phyloP scores from a whole-genome alignment of 2,329 filamentous ascomycete genomes.

The Epichloe aotearoae region DNA sequence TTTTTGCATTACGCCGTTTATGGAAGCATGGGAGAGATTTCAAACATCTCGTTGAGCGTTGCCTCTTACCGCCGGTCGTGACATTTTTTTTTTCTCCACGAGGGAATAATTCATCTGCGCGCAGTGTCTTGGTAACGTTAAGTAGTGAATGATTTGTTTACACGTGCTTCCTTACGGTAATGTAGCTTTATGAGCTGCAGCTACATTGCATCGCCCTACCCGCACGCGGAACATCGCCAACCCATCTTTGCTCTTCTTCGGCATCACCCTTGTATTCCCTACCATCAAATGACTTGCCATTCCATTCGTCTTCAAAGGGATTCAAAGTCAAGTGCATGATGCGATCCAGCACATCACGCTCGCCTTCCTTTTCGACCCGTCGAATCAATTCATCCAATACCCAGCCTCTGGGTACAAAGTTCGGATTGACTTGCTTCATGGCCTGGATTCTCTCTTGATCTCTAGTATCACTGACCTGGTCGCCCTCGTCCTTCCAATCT shows the following conservation, averaged over 20 bases:
- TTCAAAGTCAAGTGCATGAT: conserved; percentile 73
- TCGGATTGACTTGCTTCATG: conserved; percentile 86
- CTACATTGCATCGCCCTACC: conserved; percentile 84
- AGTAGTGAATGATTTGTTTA: background rate
- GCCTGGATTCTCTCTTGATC: conserved; percentile 51
- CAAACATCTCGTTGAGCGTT: conserved; percentile 41
- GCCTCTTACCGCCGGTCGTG: conserved; percentile 64
- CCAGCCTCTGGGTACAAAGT: conserved; percentile 84
- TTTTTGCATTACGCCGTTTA: conserved; percentile 43
- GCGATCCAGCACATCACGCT: conserved; percentile 62
- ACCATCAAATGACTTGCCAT: conserved; percentile 33
- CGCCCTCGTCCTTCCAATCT: conserved; percentile 53
- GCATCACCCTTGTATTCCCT: conserved; percentile 42
- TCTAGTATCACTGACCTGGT: conserved; percentile 20
- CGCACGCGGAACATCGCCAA: conserved; percentile 67
- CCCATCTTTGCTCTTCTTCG: conserved; percentile 71
- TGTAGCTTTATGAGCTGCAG: conserved; percentile 61
- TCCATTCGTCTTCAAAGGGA: conserved; percentile 74
- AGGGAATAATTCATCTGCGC: too few species aligned
- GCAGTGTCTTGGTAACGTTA: background rate
- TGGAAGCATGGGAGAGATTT: conserved; percentile 55
- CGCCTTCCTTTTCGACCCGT: conserved; percentile 70
- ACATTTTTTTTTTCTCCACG: conserved; percentile 25
- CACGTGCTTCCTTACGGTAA: background rate
- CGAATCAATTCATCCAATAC: conserved; percentile 87